These are phyloP conservation scores for Apophysomyces variabilis DNA, from an alignment of 371 early-diverging fungal genomes.

Conservation along the genomic window DNA sequence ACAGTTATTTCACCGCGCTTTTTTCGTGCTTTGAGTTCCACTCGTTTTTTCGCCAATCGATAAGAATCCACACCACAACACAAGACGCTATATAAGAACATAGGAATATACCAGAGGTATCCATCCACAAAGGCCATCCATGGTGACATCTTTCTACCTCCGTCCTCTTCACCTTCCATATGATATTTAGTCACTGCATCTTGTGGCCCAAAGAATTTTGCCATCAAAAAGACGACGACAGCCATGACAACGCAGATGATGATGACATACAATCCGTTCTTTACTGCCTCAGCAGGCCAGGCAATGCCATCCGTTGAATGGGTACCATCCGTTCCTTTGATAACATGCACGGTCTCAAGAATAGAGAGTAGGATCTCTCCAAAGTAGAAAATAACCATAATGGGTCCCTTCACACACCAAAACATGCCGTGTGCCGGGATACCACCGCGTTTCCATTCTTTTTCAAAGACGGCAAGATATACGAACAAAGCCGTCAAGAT, in stretches of 20 bases:
- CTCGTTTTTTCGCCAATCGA: constrained; percentile 44
- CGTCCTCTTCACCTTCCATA: constrained; percentile 16
- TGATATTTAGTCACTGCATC: constrained; percentile 15
- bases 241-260: constrained; percentile 46
- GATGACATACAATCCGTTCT: constrained; percentile 49
- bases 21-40: constrained; percentile 29
- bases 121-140: constrained; percentile 47
- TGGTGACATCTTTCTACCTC: constrained; percentile 19
- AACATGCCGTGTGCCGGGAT: constrained; percentile 55
- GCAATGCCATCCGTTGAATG: constrained; percentile 34
- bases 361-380: constrained; percentile 43
- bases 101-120: constrained; percentile 48
- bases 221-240: constrained; percentile 43
- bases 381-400: constrained; percentile 54
- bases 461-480: constrained; percentile 46
- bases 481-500: constrained; percentile 51
- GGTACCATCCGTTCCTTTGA: constrained; percentile 39
- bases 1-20: constrained; percentile 12
- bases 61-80: constrained; percentile 50
- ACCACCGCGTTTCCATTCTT: constrained; percentile 45
- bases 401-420: constrained; percentile 58
- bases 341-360: constrained; percentile 35
- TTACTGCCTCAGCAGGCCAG: constrained; percentile 50
- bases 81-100: constrained; percentile 44
- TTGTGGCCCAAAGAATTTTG: constrained; percentile 40